phyloP scores from a whole-genome alignment of 768 basidiomycete species.

The Panus rudis region DNA sequence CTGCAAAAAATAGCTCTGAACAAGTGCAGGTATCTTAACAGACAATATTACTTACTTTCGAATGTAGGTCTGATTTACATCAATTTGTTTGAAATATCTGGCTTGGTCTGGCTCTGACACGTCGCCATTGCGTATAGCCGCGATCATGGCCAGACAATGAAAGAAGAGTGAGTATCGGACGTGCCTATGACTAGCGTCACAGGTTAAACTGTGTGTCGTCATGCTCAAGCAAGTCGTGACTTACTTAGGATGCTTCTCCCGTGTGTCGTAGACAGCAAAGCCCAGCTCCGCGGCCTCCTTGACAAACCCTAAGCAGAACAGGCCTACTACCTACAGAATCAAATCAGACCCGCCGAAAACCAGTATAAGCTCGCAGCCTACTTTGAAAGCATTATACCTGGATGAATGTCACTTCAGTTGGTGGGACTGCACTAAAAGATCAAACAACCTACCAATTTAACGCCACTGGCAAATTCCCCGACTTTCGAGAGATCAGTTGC shows the following conservation, averaged over 20 bases:
- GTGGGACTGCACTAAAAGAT: not conserved
- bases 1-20: conserved; percentile 24
- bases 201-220: not conserved
- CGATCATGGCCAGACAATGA: conserved; percentile 61
- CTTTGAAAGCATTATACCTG: conserved; percentile 66
- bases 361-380: conserved; percentile 13
- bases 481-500: conserved; percentile 33
- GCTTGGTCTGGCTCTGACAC: conserved; percentile 28
- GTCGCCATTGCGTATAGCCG: conserved; percentile 43
- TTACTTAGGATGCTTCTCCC: conserved; percentile 59
- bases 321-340: conserved; percentile 44
- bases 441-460: conserved; percentile 47
- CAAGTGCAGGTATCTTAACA: not conserved
- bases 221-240: conserved; percentile 12
- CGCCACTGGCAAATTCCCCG: conserved; percentile 44
- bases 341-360: no score
- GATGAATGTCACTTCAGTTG: not conserved
- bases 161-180: conserved; percentile 64
- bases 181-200: conserved; percentile 49
- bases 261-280: conserved; percentile 52
- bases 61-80: conserved; percentile 54
- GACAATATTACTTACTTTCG: conserved; percentile 37
- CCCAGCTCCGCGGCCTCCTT: conserved; percentile 57
- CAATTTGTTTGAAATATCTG: conserved; percentile 49
- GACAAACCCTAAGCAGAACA: conserved; percentile 54